phyloP scores from a whole-genome alignment of 2,329 filamentous ascomycete species.

The Diaporthe australafricana region DNA sequence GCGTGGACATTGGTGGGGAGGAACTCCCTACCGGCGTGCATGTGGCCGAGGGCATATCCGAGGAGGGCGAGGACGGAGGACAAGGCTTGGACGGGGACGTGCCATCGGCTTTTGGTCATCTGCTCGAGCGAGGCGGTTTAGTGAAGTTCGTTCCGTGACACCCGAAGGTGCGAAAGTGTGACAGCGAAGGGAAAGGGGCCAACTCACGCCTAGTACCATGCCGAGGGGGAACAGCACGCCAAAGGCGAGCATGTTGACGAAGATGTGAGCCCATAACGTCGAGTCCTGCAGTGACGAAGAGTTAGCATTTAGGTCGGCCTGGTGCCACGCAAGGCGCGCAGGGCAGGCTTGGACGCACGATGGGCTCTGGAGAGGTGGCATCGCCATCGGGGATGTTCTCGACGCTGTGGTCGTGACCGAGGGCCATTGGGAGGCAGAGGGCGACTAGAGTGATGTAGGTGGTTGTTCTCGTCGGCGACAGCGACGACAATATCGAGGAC shows the following conservation, averaged over 20 bases:
- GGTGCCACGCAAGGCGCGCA: no score
- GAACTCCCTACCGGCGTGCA: slow-evolving; percentile 91
- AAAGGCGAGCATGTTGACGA: slow-evolving; percentile 87
- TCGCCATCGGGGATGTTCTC: slow-evolving; percentile 75
- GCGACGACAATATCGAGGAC: background rate
- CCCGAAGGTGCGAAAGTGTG: background rate
- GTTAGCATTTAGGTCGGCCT: slow-evolving; percentile 6
- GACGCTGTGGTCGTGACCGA: slow-evolving; percentile 62
- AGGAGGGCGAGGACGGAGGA: slow-evolving; percentile 81
- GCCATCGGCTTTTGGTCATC: slow-evolving; percentile 92
- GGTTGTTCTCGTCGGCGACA: slow-evolving; percentile 24
- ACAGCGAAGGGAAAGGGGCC: background rate
- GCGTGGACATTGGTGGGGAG: slow-evolving; percentile 80
- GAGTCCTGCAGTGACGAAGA: slow-evolving; percentile 68
- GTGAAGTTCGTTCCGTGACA: background rate
- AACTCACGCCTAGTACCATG: slow-evolving; percentile 90
- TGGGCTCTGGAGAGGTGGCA: slow-evolving; percentile 76
- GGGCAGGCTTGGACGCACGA: slow-evolving; percentile 66
- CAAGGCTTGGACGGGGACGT: slow-evolving; percentile 86
- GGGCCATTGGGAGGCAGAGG: slow-evolving; percentile 38
- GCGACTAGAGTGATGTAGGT: slow-evolving; percentile 29
- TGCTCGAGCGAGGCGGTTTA: slow-evolving; percentile 49
- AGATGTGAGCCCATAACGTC: slow-evolving; percentile 93
- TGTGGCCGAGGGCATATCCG: slow-evolving; percentile 92
- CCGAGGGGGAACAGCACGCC: slow-evolving; percentile 93